A percentile compares a stretch with the other conserved stretches of the same genome.
phyloP scores from a whole-genome alignment of 75 land plant genomes.

The Larix kaempferi region DNA sequence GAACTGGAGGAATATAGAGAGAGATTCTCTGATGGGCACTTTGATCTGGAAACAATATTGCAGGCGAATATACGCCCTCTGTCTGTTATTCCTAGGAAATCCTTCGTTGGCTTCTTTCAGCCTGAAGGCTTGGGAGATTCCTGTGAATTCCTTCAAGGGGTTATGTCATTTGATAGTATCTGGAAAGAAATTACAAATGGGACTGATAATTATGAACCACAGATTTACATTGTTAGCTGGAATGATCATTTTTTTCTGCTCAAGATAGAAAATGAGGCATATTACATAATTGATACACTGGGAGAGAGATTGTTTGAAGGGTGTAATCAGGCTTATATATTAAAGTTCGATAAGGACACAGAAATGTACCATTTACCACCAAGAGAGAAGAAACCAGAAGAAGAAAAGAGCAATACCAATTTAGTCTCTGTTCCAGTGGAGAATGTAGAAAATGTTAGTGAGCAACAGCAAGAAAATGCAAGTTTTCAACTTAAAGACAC shows the following conservation, averaged over 20 bases:
- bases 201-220: constrained; percentile 18
- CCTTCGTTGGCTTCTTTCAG: constrained; percentile 85
- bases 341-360: constrained; percentile 76
- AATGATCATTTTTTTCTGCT: constrained; percentile 96
- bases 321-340: constrained; percentile 81
- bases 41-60: constrained; percentile 90
- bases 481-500: not conserved
- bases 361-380: constrained; percentile 38
- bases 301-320: constrained; percentile 95
- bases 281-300: constrained; percentile 90
- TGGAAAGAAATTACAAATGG: constrained; percentile 74
- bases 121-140: constrained; percentile 64
- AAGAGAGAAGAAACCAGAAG: constrained; percentile 2
- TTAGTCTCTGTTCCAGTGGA: not conserved
- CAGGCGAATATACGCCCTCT: constrained; percentile 73
- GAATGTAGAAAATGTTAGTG: constrained; percentile 12
- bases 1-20: constrained; percentile 50
- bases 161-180: constrained; percentile 88
- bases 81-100: constrained; percentile 63
- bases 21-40: constrained; percentile 85
- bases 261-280: constrained; percentile 74
- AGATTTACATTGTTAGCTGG: constrained; percentile 91
- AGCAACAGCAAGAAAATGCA: constrained; percentile 5
- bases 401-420: constrained; percentile 3
- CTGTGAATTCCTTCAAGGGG: constrained; percentile 69